Evolutionary conservation across 2,329 filamentous ascomycete species (phyloP).

Genomic region (Penicillium sp.): DNA sequence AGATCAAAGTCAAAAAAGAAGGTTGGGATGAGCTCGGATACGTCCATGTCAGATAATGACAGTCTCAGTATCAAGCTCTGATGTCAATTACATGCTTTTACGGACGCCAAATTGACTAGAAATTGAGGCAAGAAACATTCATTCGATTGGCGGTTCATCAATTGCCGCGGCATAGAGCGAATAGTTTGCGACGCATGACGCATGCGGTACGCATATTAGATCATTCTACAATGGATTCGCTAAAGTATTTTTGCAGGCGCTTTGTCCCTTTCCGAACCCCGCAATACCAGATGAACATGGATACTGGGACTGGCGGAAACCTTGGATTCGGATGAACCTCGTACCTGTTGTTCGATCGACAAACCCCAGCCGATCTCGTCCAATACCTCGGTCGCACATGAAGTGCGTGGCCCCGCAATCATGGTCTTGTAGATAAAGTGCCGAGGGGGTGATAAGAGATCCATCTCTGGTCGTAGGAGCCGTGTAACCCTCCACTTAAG

Average conservation of each 20-base stretch:
- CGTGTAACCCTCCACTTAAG: background rate
- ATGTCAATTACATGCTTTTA: background rate
- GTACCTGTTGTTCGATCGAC: conserved; percentile 19
- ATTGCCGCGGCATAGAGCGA: background rate
- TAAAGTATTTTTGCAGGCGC: conserved; percentile 4
- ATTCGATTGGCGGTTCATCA: background rate
- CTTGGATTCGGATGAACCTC: conserved; percentile 3
- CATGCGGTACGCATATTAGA: conserved; percentile 5
- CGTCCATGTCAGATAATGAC: background rate
- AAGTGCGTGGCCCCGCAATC: conserved; percentile 11
- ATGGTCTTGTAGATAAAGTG: background rate
- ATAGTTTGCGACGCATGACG: conserved; percentile 7
- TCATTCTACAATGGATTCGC: background rate
- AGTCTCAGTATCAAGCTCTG: background rate
- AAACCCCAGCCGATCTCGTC: conserved; percentile 12
- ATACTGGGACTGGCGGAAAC: background rate
- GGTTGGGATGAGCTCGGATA: background rate
- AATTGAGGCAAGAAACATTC: background rate
- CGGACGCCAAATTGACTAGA: background rate
- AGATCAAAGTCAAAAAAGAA: background rate
- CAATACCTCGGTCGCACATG: conserved; percentile 27
- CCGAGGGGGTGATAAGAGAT: background rate
- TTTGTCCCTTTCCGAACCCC: conserved; percentile 16
- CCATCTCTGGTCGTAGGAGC: background rate
- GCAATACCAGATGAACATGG: conserved; percentile 1